Percentiles rank a stretch among this genome's conserved stretches.
Evolutionary conservation across 495 filamentous ascomycete genomes (phyloP).

Genomic region (Penicillium longicatenatum): DNA sequence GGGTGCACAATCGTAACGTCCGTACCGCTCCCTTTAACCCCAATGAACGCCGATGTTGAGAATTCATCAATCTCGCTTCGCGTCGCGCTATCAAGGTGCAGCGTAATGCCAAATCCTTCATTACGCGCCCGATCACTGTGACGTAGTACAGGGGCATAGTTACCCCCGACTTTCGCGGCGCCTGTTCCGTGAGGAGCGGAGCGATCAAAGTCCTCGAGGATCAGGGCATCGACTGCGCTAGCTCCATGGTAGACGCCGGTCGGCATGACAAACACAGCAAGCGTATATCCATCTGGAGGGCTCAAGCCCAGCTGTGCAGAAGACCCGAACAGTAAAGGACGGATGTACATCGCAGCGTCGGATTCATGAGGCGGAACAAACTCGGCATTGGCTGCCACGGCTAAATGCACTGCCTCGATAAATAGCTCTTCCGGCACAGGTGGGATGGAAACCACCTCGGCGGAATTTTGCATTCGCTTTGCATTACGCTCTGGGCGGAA

Average conservation of each 20-base stretch:
- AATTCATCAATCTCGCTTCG: slow-evolving; percentile 87
- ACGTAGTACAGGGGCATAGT: slow-evolving; percentile 70
- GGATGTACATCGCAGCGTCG: slow-evolving; percentile 85
- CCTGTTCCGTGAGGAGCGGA: slow-evolving; percentile 57
- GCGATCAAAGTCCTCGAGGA: slow-evolving; percentile 67
- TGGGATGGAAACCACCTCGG: slow-evolving; percentile 77
- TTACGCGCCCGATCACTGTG: slow-evolving; percentile 74
- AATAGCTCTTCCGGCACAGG: slow-evolving; percentile 72
- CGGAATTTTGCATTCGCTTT: slow-evolving; percentile 73
- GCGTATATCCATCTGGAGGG: slow-evolving; percentile 86
- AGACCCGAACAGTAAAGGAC: slow-evolving; percentile 83
- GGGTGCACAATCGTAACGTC: slow-evolving; percentile 75
- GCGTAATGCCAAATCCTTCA: slow-evolving; percentile 80
- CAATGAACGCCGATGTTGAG: slow-evolving; percentile 83
- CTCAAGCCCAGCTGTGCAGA: slow-evolving; percentile 77
- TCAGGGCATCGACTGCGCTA: slow-evolving; percentile 74
- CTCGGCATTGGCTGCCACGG: slow-evolving; percentile 82
- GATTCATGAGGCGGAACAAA: slow-evolving; percentile 84
- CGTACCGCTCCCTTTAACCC: slow-evolving; percentile 57
- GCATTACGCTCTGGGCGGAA: slow-evolving; percentile 86
- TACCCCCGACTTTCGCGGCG: slow-evolving; percentile 58
- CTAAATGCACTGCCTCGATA: slow-evolving; percentile 69
- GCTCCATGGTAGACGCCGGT: slow-evolving; percentile 89
- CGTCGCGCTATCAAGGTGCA: slow-evolving; percentile 81
- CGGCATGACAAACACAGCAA: slow-evolving; percentile 81